phyloP scores from a whole-genome alignment of 306 rosid species.

The Notholithocarpus densiflorus region DNA sequence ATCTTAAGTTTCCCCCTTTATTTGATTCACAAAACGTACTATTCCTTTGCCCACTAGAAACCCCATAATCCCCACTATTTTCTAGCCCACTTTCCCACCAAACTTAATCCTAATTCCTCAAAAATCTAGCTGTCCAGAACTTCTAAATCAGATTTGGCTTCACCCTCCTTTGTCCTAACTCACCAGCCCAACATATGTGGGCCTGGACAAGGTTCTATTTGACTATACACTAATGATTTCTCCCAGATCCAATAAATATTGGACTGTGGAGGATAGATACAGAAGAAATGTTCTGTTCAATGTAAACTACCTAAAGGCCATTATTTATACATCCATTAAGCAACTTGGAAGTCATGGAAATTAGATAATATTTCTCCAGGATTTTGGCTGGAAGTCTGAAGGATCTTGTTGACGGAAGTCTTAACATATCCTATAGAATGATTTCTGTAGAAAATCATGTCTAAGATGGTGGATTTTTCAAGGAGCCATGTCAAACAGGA shows the following conservation, averaged over 20 bases:
- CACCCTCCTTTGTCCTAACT: no score
- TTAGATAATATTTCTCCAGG: neutral
- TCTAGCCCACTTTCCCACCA: no score
- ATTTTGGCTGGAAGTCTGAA: neutral
- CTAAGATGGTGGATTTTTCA: neutral
- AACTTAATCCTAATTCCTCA: no score
- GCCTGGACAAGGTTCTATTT: neutral
- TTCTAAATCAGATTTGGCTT: no score
- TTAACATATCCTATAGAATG: neutral
- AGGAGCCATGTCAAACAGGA: constrained; percentile 1
- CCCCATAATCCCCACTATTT: no score
- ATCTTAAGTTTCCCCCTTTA: no score
- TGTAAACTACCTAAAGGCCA: neutral
- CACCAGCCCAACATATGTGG: neutral
- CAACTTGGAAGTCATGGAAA: neutral
- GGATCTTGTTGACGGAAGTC: neutral
- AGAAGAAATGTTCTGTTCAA: neutral
- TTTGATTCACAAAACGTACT: no score
- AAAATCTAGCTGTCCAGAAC: no score
- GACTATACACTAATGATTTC: neutral
- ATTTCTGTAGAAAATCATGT: neutral
- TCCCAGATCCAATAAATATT: neutral
- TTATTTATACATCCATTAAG: neutral
- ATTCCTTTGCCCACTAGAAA: no score
- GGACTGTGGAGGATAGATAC: neutral